These are phyloP conservation scores for Nakaseomyces bracarensis DNA, from an alignment of 1,139 yeast genomes.

Conservation along the genomic window DNA sequence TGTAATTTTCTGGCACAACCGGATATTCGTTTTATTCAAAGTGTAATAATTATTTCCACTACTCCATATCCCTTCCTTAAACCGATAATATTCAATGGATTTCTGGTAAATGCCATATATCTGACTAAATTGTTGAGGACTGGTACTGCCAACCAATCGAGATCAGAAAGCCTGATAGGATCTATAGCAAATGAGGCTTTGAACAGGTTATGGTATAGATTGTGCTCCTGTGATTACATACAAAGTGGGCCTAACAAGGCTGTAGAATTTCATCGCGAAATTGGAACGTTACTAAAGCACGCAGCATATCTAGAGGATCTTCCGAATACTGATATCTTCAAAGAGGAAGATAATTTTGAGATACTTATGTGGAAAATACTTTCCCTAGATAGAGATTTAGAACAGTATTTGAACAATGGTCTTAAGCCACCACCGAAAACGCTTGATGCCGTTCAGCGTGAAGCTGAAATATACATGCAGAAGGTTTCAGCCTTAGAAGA, in stretches of 20 bases:
- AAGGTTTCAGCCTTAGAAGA: slow-evolving; percentile 14
- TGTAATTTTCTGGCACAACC: slow-evolving; percentile 19
- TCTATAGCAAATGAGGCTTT: slow-evolving; percentile 22
- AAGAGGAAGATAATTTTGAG: slow-evolving; percentile 27
- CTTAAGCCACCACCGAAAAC: slow-evolving; percentile 27
- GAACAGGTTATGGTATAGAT: slow-evolving; percentile 26
- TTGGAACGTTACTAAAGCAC: slow-evolving; percentile 25
- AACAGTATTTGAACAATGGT: slow-evolving; percentile 17
- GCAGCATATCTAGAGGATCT: slow-evolving; percentile 25
- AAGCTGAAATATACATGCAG: slow-evolving; percentile 18
- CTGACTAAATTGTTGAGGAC: slow-evolving; percentile 21
- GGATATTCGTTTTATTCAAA: slow-evolving; percentile 25
- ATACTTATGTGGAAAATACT: slow-evolving; percentile 26
- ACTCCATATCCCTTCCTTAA: slow-evolving; percentile 20
- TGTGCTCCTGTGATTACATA: slow-evolving; percentile 24
- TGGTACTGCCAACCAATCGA: slow-evolving; percentile 16
- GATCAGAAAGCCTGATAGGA: slow-evolving; percentile 20
- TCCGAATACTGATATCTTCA: slow-evolving; percentile 23
- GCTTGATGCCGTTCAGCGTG: slow-evolving; percentile 26
- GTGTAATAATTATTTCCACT: slow-evolving; percentile 21
- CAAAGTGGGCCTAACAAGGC: slow-evolving; percentile 23
- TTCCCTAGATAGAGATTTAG: slow-evolving; percentile 29
- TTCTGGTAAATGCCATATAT: slow-evolving; percentile 22
- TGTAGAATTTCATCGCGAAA: slow-evolving; percentile 21
- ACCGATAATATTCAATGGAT: slow-evolving; percentile 14